Base-by-base conservation (phyloP, 2,329 filamentous ascomycete genomes). In the Cladosporium sp. region DNA sequence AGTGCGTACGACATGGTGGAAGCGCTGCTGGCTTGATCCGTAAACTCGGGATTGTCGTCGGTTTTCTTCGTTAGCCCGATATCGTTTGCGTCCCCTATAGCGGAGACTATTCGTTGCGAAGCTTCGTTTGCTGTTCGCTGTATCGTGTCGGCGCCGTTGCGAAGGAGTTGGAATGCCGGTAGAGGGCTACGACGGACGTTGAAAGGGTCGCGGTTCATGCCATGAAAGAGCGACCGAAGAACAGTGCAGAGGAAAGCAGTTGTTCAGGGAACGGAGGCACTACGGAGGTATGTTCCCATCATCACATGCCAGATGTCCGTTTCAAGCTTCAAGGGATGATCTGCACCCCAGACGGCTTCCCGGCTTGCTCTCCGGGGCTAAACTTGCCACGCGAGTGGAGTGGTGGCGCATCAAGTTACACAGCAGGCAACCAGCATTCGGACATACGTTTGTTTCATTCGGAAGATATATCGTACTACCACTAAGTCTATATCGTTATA, bases 181-280 rank as follows among this genome's bases (percentile, higher is more conserved):
- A 65, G 61, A 38, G 54, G 54, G 30, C 56, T 66, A 38, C 64
- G 63, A 65, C 75, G 76, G 63, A 78, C 66, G 65, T 74, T 76
- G 72, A 78, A 78, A 14, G 76, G 75, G 66, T 78, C 76, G 64
- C 76, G 71, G 72, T 77, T 75, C 76, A 78, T 77, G 43, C 63
- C 67, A 67, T 20, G 20, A 42, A 45, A 15, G 3, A 28, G 20
- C 25, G 25, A 25, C 25, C 25, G 25, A 3, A 3, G 3, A 25
- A 25, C 25, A 25, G 25, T 25, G 25, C 25, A 47, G 43, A 30
- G 43, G 15, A 17, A 30, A 30, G 42, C 25, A 47, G 30, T 34
- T 3, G 17, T 30, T 51, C n/a, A 51, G n/a, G 17, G 5, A 15
- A 15, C 15, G 17, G n/a, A n/a, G n/a, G n/a, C n/a, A n/a, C n/a